Base-by-base conservation (phyloP, 2,329 filamentous ascomycete species). In the Fusarium musae region DNA sequence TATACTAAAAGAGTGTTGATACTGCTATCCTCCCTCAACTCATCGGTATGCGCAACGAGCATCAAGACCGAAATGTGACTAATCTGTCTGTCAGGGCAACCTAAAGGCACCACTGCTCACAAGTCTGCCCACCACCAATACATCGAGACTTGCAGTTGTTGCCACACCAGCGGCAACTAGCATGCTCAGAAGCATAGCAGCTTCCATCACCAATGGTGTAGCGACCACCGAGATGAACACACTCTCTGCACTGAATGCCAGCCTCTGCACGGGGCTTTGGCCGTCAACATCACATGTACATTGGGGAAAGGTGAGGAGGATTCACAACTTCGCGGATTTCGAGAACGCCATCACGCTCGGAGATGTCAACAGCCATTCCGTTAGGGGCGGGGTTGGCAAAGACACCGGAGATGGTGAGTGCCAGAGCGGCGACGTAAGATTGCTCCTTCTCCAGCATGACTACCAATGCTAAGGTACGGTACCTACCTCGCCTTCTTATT, bases 91-190 rank as follows among this genome's bases (percentile, higher is more conserved):
- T 23, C 23, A 2, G 7, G 2, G 23, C 3, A 9, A 47, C 5
- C 15, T 44, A 34, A 11, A 57, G 53, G 21, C 54, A 57, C 54
- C 54, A 57, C 40, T 47, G 40, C 40, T 58, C 54, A n/a, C 54
- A 58, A 16, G 40, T 58, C 54, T 47, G 40, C 0, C 54, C 54
- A 28, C 36, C 40, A 28, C 40, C 40, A 4, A 58, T 58, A 23
- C 54, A 36, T 21, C 30, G 30, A 47, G 30, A 58, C 40, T 36
- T 58, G 54, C 54, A 40, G 30, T n/a, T 28, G 12, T 60, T 47
- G 7, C 40, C 54, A 36, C 54, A 58, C 40, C 54, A 58, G 5
- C 30, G 39, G 15, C 54, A 58, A 6, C 47, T 50, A 50, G 47
- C 47, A 50, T 50, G 30, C 11, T 50, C 30, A 23, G 30, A n/a